Conservation (phyloP, 2,329 filamentous ascomycete species). For the Fulvia fulva region DNA sequence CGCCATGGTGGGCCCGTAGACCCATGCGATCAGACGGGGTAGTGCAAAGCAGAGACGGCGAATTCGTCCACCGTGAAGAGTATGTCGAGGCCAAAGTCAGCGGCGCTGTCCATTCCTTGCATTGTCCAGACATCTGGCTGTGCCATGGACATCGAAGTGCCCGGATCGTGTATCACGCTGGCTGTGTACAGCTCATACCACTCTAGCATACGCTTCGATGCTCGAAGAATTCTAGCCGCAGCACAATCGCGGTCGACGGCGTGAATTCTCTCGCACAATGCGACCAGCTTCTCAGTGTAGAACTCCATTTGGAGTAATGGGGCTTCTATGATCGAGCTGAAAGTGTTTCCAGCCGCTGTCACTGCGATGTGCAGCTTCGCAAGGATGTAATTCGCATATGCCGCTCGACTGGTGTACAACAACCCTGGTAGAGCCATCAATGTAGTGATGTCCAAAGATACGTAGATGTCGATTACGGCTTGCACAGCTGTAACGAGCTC, state of each 20-base stretch:
- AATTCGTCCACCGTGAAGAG: conserved; percentile 14
- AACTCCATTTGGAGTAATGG: conserved; percentile 25
- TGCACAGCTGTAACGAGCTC: conserved; percentile 23
- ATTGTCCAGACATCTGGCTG: conserved; percentile 7
- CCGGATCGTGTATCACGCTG: conserved; percentile 6
- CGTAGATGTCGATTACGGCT: conserved; percentile 22
- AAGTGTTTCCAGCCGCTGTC: conserved; percentile 25
- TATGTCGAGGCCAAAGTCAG: conserved; percentile 19
- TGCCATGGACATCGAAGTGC: not conserved
- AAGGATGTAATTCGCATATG: conserved; percentile 26
- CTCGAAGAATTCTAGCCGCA: conserved; percentile 19
- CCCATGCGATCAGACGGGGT: not conserved
- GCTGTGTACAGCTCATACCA: conserved; percentile 20
- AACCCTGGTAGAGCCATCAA: conserved; percentile 23
- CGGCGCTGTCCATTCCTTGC: conserved; percentile 9
- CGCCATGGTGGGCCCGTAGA: not conserved
- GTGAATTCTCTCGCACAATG: conserved; percentile 3
- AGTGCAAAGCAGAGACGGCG: not conserved
- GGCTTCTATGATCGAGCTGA: conserved; percentile 24
- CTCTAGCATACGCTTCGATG: conserved; percentile 15
- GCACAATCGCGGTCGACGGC: conserved; percentile 16
- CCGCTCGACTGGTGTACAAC: conserved; percentile 22
- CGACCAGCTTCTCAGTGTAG: conserved; percentile 25
- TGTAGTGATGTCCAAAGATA: conserved; percentile 9
- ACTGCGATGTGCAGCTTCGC: conserved; percentile 28